Evolutionary conservation across 2,329 filamentous ascomycete genomes (phyloP), one percentile per base, ranked within the genome.

Genomic region (Leptographium procerum): DNA sequence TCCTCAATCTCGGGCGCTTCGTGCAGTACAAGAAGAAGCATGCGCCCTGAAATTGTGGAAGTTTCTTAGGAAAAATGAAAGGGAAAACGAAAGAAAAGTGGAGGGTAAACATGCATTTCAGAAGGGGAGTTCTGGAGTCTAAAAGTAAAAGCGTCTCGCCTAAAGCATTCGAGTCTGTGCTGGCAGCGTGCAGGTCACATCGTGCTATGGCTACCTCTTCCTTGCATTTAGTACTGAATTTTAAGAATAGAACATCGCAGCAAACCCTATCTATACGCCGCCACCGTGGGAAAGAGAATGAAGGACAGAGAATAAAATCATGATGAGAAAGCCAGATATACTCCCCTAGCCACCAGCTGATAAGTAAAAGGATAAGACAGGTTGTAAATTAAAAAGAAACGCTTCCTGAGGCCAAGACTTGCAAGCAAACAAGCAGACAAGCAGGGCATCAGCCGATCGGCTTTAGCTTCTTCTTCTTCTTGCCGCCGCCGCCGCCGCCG

Each of bases 381-480:
- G n/a, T n/a, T n/a, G 28, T 10, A 53, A 22, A 53, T 16, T 33
- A 22, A n/a, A 53, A 53, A 19, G 7, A 34, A 14, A 34, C 33
- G 14, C 33, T 7, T 7, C 7, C 33, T 8, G 33, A n/a, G n/a
- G 22, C 45, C 14, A 3, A 24, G 6, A 24, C 19, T 34, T 2
- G 16, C 28, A 34, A 16, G 50, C 13, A 28, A 33, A 28, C 4
- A 16, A 19, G 24, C 29, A 24, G 26, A 51, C 28, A 26, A 16
- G n/a, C 14, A 53, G 8, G 26, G 13, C 9, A 47, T 75, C 67
- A 83, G 36, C 80, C 81, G 59, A 84, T 82, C 1, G 80, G 79
- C 77, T 84, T 84, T 57, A 83, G 73, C 77, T 89, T 88, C 72
- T 85, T 82, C 71, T 84, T 85, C 74, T 84, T 85, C 72, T 80